Base-by-base conservation (phyloP, 1,139 yeast species). In the Geotrichum reessii region DNA sequence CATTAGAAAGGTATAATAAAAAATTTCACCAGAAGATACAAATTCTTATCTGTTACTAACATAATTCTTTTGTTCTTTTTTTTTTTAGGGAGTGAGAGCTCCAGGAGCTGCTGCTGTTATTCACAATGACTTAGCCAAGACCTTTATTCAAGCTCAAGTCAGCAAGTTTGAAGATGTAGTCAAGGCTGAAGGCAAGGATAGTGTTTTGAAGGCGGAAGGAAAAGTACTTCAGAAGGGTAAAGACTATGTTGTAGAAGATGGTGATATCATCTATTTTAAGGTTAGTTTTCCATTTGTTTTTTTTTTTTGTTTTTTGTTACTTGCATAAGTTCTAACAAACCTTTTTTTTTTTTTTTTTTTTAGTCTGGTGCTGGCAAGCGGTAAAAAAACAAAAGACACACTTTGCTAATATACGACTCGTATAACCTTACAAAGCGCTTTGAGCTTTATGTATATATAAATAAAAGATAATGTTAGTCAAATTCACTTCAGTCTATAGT, bases 51-150 rank as follows among this genome's bases (percentile, higher is more conserved):
- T 14, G 21, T 14, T 44, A 44, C 48, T 44, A 44, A 44, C 48
- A 27, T n/a, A n/a, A n/a, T n/a, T n/a, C n/a, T n/a, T 28, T 7
- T 17, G 27, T 31, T 21, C 17, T 33, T 14, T 28, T 17, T 44
- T 19, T 44, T 17, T 17, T 8, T 40, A 57, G 60, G 85, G 88
- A 11, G 81, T 85, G 22, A 76, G 79, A 11, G 93, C 93, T 3
- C 89, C 90, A 11, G 86, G 86, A 62, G 95, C 95, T 0, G 96
- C 96, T 0, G 93, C 91, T 2, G 83, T 86, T 40, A 90, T 90
- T 62, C 97, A 90, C 69, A 84, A 87, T 5, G 96, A 90, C 70
- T 76, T 90, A 58, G 84, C 85, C 67, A 81, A 83, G 64, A 86
- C 95, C 0, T 90, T 90, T 67, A 83, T 90, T 58, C 80, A 81